Percentiles rank a stretch among this genome's conserved stretches.
Conservation (phyloP, 2,329 filamentous ascomycete genomes). For the Pseudogymnoascus destructans region DNA sequence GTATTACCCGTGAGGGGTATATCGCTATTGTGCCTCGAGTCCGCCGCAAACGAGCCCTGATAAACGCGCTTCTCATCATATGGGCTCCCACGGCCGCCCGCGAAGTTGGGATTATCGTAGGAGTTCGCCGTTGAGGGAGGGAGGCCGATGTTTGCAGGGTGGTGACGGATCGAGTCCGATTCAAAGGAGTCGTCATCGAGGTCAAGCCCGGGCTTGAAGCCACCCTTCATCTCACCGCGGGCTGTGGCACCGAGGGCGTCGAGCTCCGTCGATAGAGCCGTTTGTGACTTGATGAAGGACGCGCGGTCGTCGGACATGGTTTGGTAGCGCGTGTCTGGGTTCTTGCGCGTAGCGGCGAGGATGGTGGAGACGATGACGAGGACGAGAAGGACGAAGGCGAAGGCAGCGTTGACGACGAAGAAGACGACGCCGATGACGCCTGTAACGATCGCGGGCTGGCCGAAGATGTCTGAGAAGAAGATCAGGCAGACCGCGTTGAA, state of each 20-base stretch:
- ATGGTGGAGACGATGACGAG: constrained; percentile 66
- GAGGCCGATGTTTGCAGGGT: constrained; percentile 27
- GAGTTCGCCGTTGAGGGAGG: constrained; percentile 25
- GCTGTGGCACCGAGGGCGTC: constrained; percentile 87
- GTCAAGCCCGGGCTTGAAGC: constrained; percentile 44
- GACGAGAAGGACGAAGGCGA: constrained; percentile 69
- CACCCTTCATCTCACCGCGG: constrained; percentile 59
- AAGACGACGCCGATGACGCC: constrained; percentile 83
- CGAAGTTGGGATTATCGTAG: constrained; percentile 40
- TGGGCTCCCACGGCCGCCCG: constrained; percentile 20
- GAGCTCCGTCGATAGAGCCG: constrained; percentile 55
- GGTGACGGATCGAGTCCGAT: constrained; percentile 39
- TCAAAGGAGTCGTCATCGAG: constrained; percentile 60
- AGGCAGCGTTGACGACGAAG: constrained; percentile 75
- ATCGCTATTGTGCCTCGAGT: constrained; percentile 19
- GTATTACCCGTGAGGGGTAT: constrained; percentile 16
- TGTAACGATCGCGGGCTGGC: constrained; percentile 67
- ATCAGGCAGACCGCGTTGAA: constrained; percentile 80
- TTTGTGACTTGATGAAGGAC: constrained; percentile 95
- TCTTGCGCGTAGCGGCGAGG: constrained; percentile 79
- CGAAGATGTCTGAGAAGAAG: constrained; percentile 78
- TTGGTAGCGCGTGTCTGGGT: constrained; percentile 88
- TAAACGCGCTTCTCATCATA: constrained; percentile 20
- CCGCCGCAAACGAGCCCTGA: constrained; percentile 16
- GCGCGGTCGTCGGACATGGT: constrained; percentile 93